Evolutionary conservation across 345 rosid species (phyloP), one percentile per base, ranked within the genome.

Genomic region (Excoecaria agallocha): DNA sequence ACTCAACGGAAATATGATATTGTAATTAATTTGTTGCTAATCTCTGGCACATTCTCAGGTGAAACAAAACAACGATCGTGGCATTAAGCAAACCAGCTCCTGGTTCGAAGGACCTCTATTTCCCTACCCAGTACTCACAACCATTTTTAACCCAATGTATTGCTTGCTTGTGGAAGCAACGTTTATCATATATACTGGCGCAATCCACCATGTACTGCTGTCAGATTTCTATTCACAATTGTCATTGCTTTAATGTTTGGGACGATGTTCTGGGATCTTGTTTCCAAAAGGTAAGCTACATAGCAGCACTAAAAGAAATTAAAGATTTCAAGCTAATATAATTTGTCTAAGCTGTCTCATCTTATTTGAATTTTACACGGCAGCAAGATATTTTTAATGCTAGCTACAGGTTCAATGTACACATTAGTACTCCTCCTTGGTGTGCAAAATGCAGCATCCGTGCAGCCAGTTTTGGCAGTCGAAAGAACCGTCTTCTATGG

Each of bases 81-180:
- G 88, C 86, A 71, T 75, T 89, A 70, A 86, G 90, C 81, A 69
- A 56, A 20, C 87, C 97, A 48, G 75, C 84, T 61, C 91, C 93
- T 3, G 91, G 86, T 64, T 78, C 87, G 59, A 83, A 84, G 73
- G 94, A 91, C 56, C 80, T 91, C 13, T 80, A 85, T 63, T 91
- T 89, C 77, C 72, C 85, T 1, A 82, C 86, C 66, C 83, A 80
- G 69, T 88, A 86, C 79, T 84, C 94, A 0, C 88, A 84, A 68
- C 62, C 93, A 3, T 90, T 86, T 76, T 51, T 81, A 69, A 79
- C 76, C 45, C 97, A 91, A 75, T 86, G 80, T 37, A 68, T 71
- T 71, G 94, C 94, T 77, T 91, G 93, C 76, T 84, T 89, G 25
- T 91, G 94, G 94, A 91, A 88, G 76, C 94, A 90, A 65, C 82